Evolutionary conservation across 225 moss, liverwort and hornwort genomes (phyloP).

Genomic region (Climacium dendroides): DNA sequence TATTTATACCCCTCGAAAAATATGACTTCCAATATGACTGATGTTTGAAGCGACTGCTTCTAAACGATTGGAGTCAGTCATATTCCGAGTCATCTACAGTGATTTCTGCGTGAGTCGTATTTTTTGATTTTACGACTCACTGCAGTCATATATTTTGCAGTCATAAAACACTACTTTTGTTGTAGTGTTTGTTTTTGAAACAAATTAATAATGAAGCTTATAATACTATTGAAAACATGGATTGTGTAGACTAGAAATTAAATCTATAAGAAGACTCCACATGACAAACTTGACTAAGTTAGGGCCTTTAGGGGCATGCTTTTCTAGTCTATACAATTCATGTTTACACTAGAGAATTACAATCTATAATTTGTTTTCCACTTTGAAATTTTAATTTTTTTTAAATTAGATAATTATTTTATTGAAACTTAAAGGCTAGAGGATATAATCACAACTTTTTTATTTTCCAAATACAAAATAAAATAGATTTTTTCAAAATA

Average conservation of each 20-base stretch:
- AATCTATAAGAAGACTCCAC: accelerated
- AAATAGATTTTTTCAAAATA: neutral
- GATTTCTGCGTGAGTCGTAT: too few relatives aligned
- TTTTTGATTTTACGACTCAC: too few relatives aligned
- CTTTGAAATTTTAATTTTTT: neutral
- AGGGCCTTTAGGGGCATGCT: neutral
- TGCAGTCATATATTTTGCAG: too few relatives aligned
- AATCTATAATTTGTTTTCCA: neutral
- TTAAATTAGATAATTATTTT: neutral
- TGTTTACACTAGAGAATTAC: too few relatives aligned
- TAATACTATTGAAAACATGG: neutral
- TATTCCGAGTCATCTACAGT: too few relatives aligned
- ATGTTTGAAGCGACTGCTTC: too few relatives aligned
- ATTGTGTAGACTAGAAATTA: accelerated
- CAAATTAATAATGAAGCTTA: neutral
- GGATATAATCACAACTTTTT: neutral
- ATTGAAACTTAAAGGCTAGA: neutral
- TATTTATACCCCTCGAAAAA: too few relatives aligned
- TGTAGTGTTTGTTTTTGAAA: neutral
- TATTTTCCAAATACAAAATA: neutral
- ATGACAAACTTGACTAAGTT: neutral
- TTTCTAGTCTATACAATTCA: too few relatives aligned
- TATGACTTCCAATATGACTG: too few relatives aligned
- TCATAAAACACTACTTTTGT: too few relatives aligned
- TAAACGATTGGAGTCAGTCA: too few relatives aligned